phyloP scores from a whole-genome alignment of 805 yeast genomes.

The Lipomyces japonicus region DNA sequence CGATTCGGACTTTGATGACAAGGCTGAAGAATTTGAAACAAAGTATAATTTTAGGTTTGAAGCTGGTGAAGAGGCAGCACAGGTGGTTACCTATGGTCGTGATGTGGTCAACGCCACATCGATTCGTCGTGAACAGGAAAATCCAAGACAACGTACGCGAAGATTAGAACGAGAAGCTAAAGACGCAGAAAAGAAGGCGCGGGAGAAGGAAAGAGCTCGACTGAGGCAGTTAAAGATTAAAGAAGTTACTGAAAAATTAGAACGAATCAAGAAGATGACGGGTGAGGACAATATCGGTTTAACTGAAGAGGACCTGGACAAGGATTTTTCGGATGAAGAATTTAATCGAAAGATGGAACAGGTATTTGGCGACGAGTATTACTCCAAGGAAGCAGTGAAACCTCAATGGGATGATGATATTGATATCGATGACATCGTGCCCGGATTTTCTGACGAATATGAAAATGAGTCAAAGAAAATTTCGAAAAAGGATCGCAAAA shows the following conservation, averaged over 20 bases:
- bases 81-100: conserved; percentile 92
- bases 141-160: conserved; percentile 77
- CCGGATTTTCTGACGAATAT: conserved; percentile 42
- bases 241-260: conserved; percentile 67
- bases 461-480: conserved; percentile 20
- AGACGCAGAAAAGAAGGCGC: conserved; percentile 50
- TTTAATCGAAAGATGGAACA: conserved; percentile 88
- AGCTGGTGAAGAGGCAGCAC: conserved; percentile 66
- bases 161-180: conserved; percentile 60
- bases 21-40: conserved; percentile 84
- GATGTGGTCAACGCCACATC: conserved; percentile 66
- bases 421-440: conserved; percentile 45
- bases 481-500: conserved; percentile 17
- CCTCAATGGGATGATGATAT: conserved; percentile 68
- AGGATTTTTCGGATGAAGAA: conserved; percentile 82
- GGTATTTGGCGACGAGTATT: conserved; percentile 80
- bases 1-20: conserved; percentile 84
- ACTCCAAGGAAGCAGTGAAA: conserved; percentile 50
- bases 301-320: conserved; percentile 63
- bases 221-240: conserved; percentile 73
- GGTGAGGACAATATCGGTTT: conserved; percentile 62
- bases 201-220: conserved; percentile 60
- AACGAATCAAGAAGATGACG: conserved; percentile 60
- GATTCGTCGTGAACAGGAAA: conserved; percentile 71
- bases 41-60: conserved; percentile 95